Evolutionary conservation across 2,329 filamentous ascomycete species (phyloP).

Genomic region (Calonectria hongkongensis): DNA sequence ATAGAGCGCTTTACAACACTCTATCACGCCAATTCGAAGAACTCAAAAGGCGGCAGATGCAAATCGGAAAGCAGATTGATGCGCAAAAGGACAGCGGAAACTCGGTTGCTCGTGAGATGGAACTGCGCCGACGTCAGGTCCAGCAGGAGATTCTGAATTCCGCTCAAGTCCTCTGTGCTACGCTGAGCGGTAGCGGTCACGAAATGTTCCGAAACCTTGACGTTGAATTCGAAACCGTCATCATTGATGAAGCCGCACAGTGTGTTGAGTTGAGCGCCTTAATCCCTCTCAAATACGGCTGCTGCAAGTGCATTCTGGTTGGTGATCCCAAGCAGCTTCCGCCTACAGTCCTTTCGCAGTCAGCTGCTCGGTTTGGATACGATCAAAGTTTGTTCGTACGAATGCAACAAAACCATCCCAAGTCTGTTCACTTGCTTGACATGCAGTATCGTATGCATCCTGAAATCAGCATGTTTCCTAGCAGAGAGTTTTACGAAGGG

Average conservation of each 20-base stretch:
- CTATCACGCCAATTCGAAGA: constrained; percentile 86
- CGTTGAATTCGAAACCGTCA: constrained; percentile 98
- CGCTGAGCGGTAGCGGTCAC: constrained; percentile 95
- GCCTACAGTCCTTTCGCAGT: constrained; percentile 95
- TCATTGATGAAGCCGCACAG: constrained; percentile 98
- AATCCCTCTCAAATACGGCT: constrained; percentile 98
- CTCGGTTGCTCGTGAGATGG: constrained; percentile 86
- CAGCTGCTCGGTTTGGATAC: constrained; percentile 93
- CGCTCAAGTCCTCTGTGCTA: constrained; percentile 95
- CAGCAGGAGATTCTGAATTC: constrained; percentile 94
- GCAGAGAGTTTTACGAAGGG: constrained; percentile 92
- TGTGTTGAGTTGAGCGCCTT: constrained; percentile 97
- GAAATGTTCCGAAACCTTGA: constrained; percentile 97
- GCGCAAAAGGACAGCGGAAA: constrained; percentile 90
- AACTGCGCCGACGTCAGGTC: constrained; percentile 87
- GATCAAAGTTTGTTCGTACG: constrained; percentile 98
- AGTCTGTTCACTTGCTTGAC: constrained; percentile 94
- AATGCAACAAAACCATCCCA: constrained; percentile 94
- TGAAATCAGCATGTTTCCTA: constrained; percentile 94
- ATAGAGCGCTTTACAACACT: constrained; percentile 68
- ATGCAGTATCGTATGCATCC: constrained; percentile 99
- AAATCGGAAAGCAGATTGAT: constrained; percentile 89
- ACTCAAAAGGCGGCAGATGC: constrained; percentile 83
- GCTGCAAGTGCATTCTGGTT: constrained; percentile 96
- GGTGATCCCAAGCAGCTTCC: constrained; percentile 98